phyloP scores from a whole-genome alignment of 371 early-diverging fungal genomes.

The Massospora cicadina region DNA sequence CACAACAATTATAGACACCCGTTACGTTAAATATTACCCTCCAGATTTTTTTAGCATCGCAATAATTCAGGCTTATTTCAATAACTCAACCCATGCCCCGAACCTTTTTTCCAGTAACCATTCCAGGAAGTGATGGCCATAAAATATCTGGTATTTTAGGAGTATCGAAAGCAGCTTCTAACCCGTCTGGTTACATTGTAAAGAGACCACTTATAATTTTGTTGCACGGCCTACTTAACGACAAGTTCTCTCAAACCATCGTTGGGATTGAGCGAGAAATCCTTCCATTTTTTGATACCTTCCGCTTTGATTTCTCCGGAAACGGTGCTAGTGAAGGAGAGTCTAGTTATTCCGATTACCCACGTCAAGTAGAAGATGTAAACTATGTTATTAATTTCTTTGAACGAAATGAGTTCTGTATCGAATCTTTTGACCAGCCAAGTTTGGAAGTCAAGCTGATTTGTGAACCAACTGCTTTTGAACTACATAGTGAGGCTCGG shows the following conservation, averaged over 20 bases:
- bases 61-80: too few species aligned
- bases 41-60: too few species aligned
- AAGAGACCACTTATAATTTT: background rate
- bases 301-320: conserved; percentile 3
- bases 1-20: too few species aligned
- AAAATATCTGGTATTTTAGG: background rate
- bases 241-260: background rate
- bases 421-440: background rate
- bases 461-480: background rate
- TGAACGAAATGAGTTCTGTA: background rate
- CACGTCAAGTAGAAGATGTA: background rate
- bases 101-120: background rate
- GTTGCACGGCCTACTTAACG: conserved; percentile 1
- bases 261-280: background rate
- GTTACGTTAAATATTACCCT: too few species aligned
- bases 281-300: background rate
- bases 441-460: background rate
- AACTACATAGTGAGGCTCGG: background rate
- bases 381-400: background rate
- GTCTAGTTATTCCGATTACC: conserved; percentile 4
- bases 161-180: background rate
- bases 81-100: too few species aligned
- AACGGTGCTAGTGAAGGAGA: background rate
- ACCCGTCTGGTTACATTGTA: background rate
- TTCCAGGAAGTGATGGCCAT: background rate